phyloP scores from a whole-genome alignment of 208 protist species.

The Herpetomonas tarakana region DNA sequence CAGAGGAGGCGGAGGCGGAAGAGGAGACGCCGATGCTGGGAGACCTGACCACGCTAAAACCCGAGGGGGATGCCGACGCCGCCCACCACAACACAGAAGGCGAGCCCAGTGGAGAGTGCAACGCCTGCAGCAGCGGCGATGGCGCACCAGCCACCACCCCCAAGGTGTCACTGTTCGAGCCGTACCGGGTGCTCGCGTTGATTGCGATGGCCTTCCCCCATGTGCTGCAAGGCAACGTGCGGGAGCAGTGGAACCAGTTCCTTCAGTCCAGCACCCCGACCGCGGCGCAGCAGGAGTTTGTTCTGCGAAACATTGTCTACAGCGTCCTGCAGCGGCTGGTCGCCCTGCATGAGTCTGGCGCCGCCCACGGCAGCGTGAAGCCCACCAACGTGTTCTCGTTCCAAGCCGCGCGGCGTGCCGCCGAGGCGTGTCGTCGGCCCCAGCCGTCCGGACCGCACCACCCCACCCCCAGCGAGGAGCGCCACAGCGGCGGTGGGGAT shows the following conservation, averaged over 20 bases:
- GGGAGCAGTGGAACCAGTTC: conserved; percentile 42
- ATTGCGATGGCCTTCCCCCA: conserved; percentile 44
- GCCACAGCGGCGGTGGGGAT: too few relatives aligned
- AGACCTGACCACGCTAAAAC: not conserved
- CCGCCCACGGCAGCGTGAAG: conserved; percentile 63
- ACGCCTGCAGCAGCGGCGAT: not conserved
- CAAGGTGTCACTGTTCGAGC: conserved; percentile 10
- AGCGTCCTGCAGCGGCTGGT: conserved; percentile 48
- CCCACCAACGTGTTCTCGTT: conserved; percentile 68
- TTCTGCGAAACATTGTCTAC: conserved; percentile 64
- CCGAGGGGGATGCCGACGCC: not conserved
- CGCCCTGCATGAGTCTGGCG: conserved; percentile 42
- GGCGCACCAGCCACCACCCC: too few relatives aligned
- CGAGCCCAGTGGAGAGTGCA: too few relatives aligned
- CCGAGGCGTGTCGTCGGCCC: conserved; percentile 12
- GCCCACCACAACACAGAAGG: not conserved
- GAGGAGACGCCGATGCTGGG: not conserved
- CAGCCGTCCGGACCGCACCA: not conserved
- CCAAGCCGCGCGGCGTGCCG: conserved; percentile 27
- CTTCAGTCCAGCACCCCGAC: conserved; percentile 20
- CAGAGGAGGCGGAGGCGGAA: not conserved
- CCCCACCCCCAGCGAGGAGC: not conserved
- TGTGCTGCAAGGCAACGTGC: conserved; percentile 47
- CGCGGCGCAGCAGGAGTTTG: conserved; percentile 43
- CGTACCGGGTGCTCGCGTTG: conserved; percentile 27